Evolutionary conservation across 306 rosid species (phyloP), one percentile per base, ranked within the genome.

Genomic region (Hippophae tibetana): DNA sequence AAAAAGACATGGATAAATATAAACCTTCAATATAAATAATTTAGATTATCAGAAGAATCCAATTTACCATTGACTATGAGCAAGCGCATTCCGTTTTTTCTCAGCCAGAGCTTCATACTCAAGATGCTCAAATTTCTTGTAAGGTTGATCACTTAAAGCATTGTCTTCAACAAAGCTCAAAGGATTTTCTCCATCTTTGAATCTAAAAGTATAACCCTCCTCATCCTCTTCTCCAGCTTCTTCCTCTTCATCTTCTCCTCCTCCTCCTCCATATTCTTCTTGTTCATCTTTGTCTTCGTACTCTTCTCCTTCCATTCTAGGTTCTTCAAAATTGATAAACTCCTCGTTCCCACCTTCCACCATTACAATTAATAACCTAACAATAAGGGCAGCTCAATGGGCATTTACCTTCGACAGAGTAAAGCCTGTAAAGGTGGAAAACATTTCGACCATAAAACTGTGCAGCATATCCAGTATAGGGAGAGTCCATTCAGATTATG

Each of bases 71-170:
- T 10, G 67, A 55, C 59, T 49, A 46, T 64, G 66, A 6, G 69
- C 66, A 42, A 54, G 76, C 25, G 82, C 63, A 74, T 87, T 87
- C 47, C 96, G 72, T 61, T 90, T 90, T 67, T 69, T 81, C 59
- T 70, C 72, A 7, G 94, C 87, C 1, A 78, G 87, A 57, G 90
- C 95, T 76, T 84, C 80, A 52, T 81, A 65, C 70, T 85, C 95
- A 10, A 72, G 86, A 45, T 82, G 89, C 69, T 77, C 74, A 47
- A 83, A 79, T 63, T 71, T 80, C 76, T 76, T 79, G 64, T 79
- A 84, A 49, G 78, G 55, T 60, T 72, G 85, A 56, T 78, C 70
- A 41, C 73, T 67, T 18, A 79, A 78, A 54, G 74, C 78, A 42
- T 69, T 61, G 47, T 79, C 79, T 65, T 70, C 78, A 38, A 90